Base-by-base conservation (phyloP, 768 basidiomycete genomes). In the Auriscalpium vulgare region DNA sequence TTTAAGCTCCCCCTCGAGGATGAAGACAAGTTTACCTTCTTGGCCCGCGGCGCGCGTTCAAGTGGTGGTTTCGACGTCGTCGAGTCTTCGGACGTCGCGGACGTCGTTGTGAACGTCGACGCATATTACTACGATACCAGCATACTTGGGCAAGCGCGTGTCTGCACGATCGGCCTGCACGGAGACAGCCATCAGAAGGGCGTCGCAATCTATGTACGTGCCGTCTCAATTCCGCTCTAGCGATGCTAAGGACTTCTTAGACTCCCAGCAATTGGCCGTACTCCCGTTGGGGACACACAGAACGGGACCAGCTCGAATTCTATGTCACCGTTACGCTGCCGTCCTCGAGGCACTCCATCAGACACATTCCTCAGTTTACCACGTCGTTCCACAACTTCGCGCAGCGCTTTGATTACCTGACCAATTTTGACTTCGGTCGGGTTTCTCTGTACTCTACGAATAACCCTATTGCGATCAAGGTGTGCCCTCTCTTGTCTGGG, bases 151-250 rank as follows among this genome's bases (percentile, higher is more conserved):
- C 68, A 17, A 59, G 65, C 5, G 61, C 74, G 14, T 74, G 72
- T 54, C 57, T 50, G n/a, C 29, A 5, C 29, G 29, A 62, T 76
- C 1, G 57, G 58, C 29, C 29, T 29, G 37, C 67, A 62, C 37
- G 54, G 52, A 8, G 65, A 63, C 21, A 59, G 65, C 9, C 57
- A 29, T 29, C 29, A 65, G 40, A 56, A 69, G 38, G 75, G 73
- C 17, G 60, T 75, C 13, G 74, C 75, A 0, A 67, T 76, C 54
- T 75, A 67, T 44, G 76, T 73, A 53, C 56, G 73, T 65, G 16
- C 11, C 50, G 35, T 29, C 29, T 29, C 29, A 29, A 29, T 29
- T 4, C 4, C 29, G 29, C 29, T 4, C 5, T 29, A 29, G 29
- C 29, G 29, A 29, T 29, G 29, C 29, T 29, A 29, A 29, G 29